Percentiles rank a stretch among this genome's conserved stretches.
Evolutionary conservation across 169 alveolate genomes (phyloP).

Genomic region (Plasmodium vinckei): DNA sequence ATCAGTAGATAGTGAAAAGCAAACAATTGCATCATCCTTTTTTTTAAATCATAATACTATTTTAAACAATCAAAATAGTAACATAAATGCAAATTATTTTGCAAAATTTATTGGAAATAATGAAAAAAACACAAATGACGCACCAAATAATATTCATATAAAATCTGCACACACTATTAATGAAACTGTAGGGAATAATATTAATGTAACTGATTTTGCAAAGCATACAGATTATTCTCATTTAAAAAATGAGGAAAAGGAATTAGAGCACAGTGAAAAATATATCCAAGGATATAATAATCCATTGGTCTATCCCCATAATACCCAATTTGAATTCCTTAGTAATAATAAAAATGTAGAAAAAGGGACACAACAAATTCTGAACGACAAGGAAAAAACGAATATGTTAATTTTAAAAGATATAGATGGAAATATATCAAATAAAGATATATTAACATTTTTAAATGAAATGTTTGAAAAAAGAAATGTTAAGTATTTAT

Average conservation of each 20-base stretch:
- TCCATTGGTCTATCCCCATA: neutral
- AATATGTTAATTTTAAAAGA: constrained; percentile 66
- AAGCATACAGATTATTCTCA: neutral
- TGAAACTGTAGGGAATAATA: neutral
- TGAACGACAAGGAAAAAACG: constrained; percentile 21
- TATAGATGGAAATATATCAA: constrained; percentile 57
- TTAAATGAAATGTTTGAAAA: constrained; percentile 55
- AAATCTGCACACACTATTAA: neutral
- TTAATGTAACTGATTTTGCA: too few relatives aligned
- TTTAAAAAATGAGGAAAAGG: neutral
- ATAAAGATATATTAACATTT: constrained; percentile 43
- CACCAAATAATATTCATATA: neutral
- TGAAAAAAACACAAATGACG: neutral
- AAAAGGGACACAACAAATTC: constrained; percentile 13
- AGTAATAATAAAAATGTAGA: constrained; percentile 22
- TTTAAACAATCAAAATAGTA: constrained; percentile 1
- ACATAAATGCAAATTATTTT: too few relatives aligned
- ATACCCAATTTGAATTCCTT: neutral
- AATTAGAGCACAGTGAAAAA: neutral
- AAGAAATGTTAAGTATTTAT: constrained; percentile 33
- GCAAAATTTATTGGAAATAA: neutral
- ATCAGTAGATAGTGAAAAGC: constrained; percentile 31
- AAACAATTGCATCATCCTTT: constrained; percentile 9
- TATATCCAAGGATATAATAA: neutral
- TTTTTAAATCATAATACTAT: constrained; percentile 12